Conservation (phyloP, 768 basidiomycete species). For the Suillus subaureus region DNA sequence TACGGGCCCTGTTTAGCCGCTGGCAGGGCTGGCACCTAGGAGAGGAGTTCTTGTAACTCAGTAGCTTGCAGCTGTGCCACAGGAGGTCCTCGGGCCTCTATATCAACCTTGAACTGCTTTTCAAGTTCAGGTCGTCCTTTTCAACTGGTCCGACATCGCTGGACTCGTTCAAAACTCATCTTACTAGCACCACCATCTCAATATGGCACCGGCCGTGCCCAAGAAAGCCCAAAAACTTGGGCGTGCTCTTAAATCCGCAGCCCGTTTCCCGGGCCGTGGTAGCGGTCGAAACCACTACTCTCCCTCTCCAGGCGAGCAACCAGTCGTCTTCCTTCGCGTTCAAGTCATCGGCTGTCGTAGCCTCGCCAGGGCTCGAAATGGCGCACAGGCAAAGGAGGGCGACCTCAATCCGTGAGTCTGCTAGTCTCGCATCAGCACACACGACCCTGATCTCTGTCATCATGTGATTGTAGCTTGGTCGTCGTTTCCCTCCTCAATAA, state of each 20-base stretch:
- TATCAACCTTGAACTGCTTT: not conserved
- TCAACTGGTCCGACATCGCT: not conserved
- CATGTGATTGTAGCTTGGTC: conserved; percentile 55
- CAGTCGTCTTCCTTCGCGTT: no score
- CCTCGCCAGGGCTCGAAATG: no score
- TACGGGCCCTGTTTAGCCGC: not conserved
- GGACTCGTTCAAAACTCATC: not conserved
- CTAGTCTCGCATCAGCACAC: no score
- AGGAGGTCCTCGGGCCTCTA: not conserved
- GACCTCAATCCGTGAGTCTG: no score
- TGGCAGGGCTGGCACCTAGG: not conserved
- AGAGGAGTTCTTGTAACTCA: not conserved
- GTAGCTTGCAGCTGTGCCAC: not conserved
- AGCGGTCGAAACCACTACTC: no score
- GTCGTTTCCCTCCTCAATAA: conserved; percentile 61
- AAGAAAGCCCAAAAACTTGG: no score
- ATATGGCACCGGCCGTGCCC: conserved; percentile 31
- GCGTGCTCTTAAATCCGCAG: no score
- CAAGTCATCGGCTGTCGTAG: no score
- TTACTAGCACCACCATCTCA: not conserved
- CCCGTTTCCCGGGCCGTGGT: no score
- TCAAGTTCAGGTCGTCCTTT: not conserved
- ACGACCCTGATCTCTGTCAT: conserved; percentile 7
- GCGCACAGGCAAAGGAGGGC: no score
- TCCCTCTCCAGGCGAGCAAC: no score